Evolutionary conservation across 176 grass and related monocot species (phyloP).

Genomic region (Avena insularis): DNA sequence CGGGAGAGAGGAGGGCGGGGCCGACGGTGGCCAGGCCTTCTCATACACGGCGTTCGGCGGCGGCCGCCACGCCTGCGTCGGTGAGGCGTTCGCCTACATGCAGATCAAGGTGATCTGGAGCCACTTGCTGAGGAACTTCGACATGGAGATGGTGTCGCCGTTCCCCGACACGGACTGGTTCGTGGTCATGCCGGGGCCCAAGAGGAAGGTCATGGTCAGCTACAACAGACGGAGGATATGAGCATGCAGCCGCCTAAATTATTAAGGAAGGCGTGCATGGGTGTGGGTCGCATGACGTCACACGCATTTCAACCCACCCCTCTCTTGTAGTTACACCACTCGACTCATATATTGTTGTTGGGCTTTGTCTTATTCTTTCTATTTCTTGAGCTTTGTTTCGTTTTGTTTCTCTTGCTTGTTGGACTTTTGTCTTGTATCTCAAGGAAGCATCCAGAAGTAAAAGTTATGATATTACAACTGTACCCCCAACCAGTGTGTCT

Average conservation of each 20-base stretch:
- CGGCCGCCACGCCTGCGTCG: conserved; percentile 65
- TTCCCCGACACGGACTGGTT: conserved; percentile 70
- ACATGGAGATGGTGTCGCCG: conserved; percentile 70
- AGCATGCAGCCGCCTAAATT: not conserved
- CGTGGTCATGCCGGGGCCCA: conserved; percentile 63
- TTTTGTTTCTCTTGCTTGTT: too few relatives aligned
- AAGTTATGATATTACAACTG: too few relatives aligned
- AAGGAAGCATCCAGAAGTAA: too few relatives aligned
- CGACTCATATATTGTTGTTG: too few relatives aligned
- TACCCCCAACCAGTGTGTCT: too few relatives aligned
- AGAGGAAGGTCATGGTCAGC: conserved; percentile 65
- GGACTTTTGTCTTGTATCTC: too few relatives aligned
- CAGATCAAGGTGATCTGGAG: conserved; percentile 81
- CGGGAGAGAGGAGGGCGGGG: conserved; percentile 42
- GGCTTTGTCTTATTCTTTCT: too few relatives aligned
- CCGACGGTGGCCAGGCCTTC: conserved; percentile 44
- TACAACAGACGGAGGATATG: conserved; percentile 58
- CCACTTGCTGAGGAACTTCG: conserved; percentile 72
- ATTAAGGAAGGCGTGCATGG: too few relatives aligned
- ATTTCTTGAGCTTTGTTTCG: too few relatives aligned
- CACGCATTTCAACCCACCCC: too few relatives aligned
- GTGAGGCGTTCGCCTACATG: conserved; percentile 79
- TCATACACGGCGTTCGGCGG: conserved; percentile 68
- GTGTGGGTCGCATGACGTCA: too few relatives aligned
- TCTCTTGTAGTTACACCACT: too few relatives aligned